A percentile compares a stretch with the other conserved stretches of the same genome.
phyloP scores from a whole-genome alignment of 2,329 filamentous ascomycete species.

The Neonectria coccinea region DNA sequence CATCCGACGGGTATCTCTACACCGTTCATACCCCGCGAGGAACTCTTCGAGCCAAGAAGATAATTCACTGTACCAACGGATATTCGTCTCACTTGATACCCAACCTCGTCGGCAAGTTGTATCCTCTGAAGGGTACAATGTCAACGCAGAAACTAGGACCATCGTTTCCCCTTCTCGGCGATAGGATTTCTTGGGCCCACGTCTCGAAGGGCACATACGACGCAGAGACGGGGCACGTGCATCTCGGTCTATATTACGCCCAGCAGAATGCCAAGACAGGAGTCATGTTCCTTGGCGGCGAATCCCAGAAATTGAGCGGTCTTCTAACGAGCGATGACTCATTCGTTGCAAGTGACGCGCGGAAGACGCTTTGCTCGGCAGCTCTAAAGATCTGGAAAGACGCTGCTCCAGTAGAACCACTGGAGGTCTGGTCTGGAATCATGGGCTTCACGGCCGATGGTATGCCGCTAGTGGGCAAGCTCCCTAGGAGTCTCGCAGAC shows the following conservation, averaged over 20 bases:
- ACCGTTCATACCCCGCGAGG: constrained; percentile 60
- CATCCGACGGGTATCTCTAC: constrained; percentile 48
- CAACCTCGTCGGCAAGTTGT: constrained; percentile 56
- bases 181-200: constrained; percentile 60
- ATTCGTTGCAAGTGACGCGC: constrained; percentile 49
- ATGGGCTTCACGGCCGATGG: constrained; percentile 59
- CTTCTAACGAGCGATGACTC: constrained; percentile 60
- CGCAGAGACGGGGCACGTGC: constrained; percentile 58
- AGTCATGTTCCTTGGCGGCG: constrained; percentile 65
- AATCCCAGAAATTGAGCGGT: constrained; percentile 53
- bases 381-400: constrained; percentile 51
- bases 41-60: constrained; percentile 55
- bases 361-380: constrained; percentile 50
- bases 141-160: constrained; percentile 57
- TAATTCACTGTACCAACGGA: constrained; percentile 69
- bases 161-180: constrained; percentile 42
- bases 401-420: constrained; percentile 36
- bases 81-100: constrained; percentile 63
- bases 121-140: constrained; percentile 60
- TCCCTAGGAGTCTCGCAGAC: constrained; percentile 48
- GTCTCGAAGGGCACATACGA: constrained; percentile 58
- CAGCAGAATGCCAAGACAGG: constrained; percentile 48
- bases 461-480: constrained; percentile 60
- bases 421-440: constrained; percentile 60
- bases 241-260: constrained; percentile 40